A percentile compares a stretch with the other conserved stretches of the same genome.
Conservation (phyloP, 164 flowering plant species). For the Umbellularia californica region DNA sequence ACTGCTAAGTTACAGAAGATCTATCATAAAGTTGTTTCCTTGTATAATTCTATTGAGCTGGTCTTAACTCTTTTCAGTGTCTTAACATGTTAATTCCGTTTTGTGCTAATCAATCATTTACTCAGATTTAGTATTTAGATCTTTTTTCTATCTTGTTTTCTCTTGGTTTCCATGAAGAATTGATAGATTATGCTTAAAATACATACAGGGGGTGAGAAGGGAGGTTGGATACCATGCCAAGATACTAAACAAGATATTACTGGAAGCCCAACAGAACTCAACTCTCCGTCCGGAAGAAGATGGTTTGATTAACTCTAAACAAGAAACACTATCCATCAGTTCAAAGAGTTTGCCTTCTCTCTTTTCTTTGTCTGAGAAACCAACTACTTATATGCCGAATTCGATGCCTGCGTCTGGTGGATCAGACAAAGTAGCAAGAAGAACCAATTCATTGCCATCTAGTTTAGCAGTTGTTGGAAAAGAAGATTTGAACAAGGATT, state of each 20-base stretch:
- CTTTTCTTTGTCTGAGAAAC: constrained; percentile 21
- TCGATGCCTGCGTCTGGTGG: constrained; percentile 8
- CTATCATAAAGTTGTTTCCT: no score
- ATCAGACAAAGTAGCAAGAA: constrained; percentile 6
- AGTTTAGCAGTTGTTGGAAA: constrained; percentile 8
- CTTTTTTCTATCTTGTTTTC: no score
- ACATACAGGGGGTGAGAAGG: constrained; percentile 76
- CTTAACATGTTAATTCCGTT: no score
- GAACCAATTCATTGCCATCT: neutral
- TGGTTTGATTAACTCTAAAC: constrained; percentile 16
- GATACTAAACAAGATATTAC: constrained; percentile 39
- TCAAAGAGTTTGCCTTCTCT: constrained; percentile 15
- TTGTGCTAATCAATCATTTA: no score
- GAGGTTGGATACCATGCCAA: constrained; percentile 86
- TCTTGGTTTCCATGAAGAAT: no score
- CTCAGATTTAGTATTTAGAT: no score
- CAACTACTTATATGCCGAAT: constrained; percentile 11
- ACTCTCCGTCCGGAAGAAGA: constrained; percentile 12
- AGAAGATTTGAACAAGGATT: constrained; percentile 4
- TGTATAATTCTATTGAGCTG: no score
- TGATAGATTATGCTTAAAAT: neutral
- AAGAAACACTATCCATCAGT: constrained; percentile 16
- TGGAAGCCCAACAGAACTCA: constrained; percentile 13
- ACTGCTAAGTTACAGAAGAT: no score
- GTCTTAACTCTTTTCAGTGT: no score